A percentile compares a stretch with the other conserved stretches of the same genome.
phyloP scores from a whole-genome alignment of 2,329 filamentous ascomycete genomes.

The Talaromyces amestolkiae region DNA sequence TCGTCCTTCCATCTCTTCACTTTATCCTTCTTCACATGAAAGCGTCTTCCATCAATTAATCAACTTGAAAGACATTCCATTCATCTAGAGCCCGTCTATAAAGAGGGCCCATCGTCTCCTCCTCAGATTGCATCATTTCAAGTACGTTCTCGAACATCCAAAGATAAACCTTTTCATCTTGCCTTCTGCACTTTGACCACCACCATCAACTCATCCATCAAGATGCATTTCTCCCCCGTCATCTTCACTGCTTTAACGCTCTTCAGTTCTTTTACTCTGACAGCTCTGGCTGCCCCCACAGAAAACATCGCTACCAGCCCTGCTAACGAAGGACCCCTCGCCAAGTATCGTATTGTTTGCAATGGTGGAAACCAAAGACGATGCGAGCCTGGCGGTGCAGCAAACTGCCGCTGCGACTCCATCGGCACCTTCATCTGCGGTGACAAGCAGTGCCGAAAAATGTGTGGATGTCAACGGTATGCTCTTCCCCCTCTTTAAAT shows the following conservation, averaged over 20 bases:
- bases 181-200: background rate
- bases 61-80: background rate
- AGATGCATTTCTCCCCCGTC: constrained; percentile 9
- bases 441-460: background rate
- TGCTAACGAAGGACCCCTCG: background rate
- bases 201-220: background rate
- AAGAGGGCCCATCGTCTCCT: background rate
- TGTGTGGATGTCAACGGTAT: constrained; percentile 7
- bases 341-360: constrained; percentile 9
- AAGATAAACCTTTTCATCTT: background rate
- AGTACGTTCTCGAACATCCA: constrained; percentile 6
- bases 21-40: background rate
- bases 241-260: constrained; percentile 7
- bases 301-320: background rate
- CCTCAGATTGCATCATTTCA: background rate
- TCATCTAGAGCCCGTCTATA: background rate
- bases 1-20: background rate
- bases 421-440: constrained; percentile 1
- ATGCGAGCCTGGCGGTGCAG: constrained; percentile 3
- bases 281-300: background rate
- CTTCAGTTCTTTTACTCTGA: constrained; percentile 6
- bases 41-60: background rate
- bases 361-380: constrained; percentile 4
- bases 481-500: background rate
- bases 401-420: constrained; percentile 7